Evolutionary conservation across 805 yeast genomes (phyloP), one percentile per base, ranked within the genome.

Genomic region (Hanseniaspora lachancei): DNA sequence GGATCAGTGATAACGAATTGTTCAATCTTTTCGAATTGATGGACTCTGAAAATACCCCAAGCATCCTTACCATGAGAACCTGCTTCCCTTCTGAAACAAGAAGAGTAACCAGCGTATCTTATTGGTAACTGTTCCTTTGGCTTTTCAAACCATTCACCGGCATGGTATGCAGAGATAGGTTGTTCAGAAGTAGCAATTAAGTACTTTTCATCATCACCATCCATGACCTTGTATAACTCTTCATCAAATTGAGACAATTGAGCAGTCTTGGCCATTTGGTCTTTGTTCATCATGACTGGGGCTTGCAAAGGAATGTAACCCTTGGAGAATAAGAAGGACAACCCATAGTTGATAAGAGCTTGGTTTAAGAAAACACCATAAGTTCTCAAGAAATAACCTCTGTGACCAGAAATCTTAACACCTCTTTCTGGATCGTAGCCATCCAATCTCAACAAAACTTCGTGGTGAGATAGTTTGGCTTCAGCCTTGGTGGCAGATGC

Each of bases 351-450:
- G 71, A 93, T 93, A 70, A 93, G 77, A 46, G 98, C 98, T 76
- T 93, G 97, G 78, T 93, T 93, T 71, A 93, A 79, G 75, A 89
- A 93, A 49, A 93, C 98, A 74, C 98, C 98, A 65, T 81, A 86
- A 70, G 84, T 84, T 76, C 96, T 84, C 68, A 93, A 77, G 74
- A 93, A 93, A 74, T 88, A 93, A 61, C 98, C 98, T 75, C 98
- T 87, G 78, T 93, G 98, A 62, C 98, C 98, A 58, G 91, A 89
- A 62, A 93, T 83, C 74, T 88, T 87, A 59, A 88, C 95, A 71
- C 98, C 98, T 75, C 98, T 85, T 74, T 93, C 97, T 62, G 97
- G 97, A 69, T 93, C 98, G 70, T 89, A 93, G 61, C 98, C 98
- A 68, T 93, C 97, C 62, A 93, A 77, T 74, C 97, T 84, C 64